These are phyloP conservation scores for Diplocarpon rosae DNA, from an alignment of 2,329 filamentous ascomycete genomes.

Conservation along the genomic window DNA sequence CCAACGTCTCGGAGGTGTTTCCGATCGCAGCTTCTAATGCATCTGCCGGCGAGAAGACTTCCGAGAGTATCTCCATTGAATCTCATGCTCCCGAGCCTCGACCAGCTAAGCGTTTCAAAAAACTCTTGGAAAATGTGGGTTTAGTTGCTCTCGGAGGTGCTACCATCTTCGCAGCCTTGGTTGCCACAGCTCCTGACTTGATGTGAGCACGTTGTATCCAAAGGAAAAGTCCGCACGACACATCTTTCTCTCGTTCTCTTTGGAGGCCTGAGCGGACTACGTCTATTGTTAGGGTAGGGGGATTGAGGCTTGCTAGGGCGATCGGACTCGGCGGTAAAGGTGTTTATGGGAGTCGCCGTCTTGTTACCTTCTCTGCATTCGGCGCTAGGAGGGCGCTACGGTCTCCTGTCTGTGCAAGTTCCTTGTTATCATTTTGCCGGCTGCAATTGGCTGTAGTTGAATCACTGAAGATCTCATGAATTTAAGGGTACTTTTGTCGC, in stretches of 20 bases:
- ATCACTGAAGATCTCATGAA: conserved; percentile 9
- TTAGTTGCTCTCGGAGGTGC: conserved; percentile 29
- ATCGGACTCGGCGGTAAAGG: conserved; percentile 1
- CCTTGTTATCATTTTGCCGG: conserved; percentile 7
- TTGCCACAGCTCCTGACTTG: conserved; percentile 30
- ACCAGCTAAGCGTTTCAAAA: conserved; percentile 24
- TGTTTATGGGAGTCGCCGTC: conserved; percentile 6
- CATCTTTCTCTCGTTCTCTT: conserved; percentile 1
- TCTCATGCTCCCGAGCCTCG: conserved; percentile 6
- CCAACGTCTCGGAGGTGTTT: conserved; percentile 1
- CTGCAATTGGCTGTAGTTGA: conserved; percentile 10
- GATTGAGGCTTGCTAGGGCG: conserved; percentile 5
- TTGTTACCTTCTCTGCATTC: conserved; percentile 13
- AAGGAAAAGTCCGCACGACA: neutral
- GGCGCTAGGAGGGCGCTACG: conserved; percentile 14
- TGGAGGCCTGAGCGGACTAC: neutral
- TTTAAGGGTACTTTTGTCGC: neutral
- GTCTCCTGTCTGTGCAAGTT: conserved; percentile 9
- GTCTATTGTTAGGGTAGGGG: conserved; percentile 4
- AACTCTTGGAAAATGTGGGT: conserved; percentile 20
- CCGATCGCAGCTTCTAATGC: neutral
- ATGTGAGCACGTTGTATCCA: conserved; percentile 8
- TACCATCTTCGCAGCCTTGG: conserved; percentile 29
- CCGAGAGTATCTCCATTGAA: neutral
- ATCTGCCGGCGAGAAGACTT: neutral